These are phyloP conservation scores for Pholiota microspora DNA, from an alignment of 768 basidiomycete species.

Conservation along the genomic window DNA sequence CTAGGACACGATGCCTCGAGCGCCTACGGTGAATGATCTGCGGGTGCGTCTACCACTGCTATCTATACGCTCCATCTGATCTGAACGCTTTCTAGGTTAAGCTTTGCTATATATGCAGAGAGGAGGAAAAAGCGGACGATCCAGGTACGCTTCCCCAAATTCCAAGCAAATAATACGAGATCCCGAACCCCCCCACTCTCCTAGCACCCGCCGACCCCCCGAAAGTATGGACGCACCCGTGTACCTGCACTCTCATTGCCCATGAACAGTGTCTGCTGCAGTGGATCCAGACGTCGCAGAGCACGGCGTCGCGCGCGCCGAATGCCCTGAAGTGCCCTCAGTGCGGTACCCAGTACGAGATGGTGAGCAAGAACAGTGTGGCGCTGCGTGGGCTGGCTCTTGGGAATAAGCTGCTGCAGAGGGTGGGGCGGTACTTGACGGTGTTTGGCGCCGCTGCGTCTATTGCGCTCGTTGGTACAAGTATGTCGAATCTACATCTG, in stretches of 20 bases:
- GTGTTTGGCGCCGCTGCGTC: slow-evolving; percentile 48
- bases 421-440: slow-evolving; percentile 51
- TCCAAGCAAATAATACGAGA: too few relatives aligned
- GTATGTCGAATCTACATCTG: slow-evolving; percentile 35
- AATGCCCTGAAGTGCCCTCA: slow-evolving; percentile 83
- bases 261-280: slow-evolving; percentile 77
- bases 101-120: slow-evolving; percentile 78
- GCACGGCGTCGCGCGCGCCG: slow-evolving; percentile 46
- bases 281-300: slow-evolving; percentile 76
- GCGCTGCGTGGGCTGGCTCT: slow-evolving; percentile 48
- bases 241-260: slow-evolving; percentile 76
- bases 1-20: slow-evolving; percentile 8
- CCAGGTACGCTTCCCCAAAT: slow-evolving; percentile 29
- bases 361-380: slow-evolving; percentile 62
- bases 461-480: slow-evolving; percentile 56
- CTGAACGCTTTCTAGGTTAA: slow-evolving; percentile 45
- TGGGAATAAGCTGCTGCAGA: slow-evolving; percentile 49
- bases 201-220: slow-evolving; percentile 47
- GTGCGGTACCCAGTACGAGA: slow-evolving; percentile 63
- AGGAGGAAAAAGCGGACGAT: slow-evolving; percentile 59
- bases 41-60: slow-evolving; percentile 20
- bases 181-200: neutral
- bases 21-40: slow-evolving; percentile 31
- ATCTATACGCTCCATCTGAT: neutral
- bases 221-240: slow-evolving; percentile 74